Base-by-base conservation (phyloP, 1,284 basidiomycete species). In the Coriolopsis trogii region DNA sequence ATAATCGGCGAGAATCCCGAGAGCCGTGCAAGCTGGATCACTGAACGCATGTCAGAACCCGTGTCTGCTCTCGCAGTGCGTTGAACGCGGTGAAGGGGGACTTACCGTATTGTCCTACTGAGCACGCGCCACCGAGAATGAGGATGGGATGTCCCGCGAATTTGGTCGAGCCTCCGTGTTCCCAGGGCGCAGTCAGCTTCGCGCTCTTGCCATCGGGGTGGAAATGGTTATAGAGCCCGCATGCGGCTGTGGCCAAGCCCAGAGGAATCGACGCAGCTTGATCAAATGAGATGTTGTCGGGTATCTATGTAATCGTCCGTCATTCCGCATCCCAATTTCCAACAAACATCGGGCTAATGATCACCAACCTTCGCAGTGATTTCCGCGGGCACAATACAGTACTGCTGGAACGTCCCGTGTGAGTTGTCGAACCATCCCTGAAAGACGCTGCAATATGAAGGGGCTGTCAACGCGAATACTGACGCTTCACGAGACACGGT, bases 1-100 rank as follows among this genome's bases (percentile, higher is more conserved):
- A 85, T 76, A 52, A 84, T 80, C 0, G 75, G 77, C 4, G 70
- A 73, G 70, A 81, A 81, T 0, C 80, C 82, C 0, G 78, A 75
- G 24, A 78, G 58, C 55, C 70, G 77, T 4, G 79, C 79, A 13
- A 85, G 62, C 62, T 85, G 84, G 41, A 85, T 73, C 1, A 67
- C 81, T 82, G 6, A 9, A 18, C 8, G n/a, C 12, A n/a, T n/a
- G n/a, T n/a, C n/a, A n/a, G n/a, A n/a, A n/a, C n/a, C n/a, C n/a
- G n/a, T n/a, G n/a, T n/a, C n/a, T n/a, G n/a, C n/a, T n/a, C n/a
- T n/a, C n/a, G n/a, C n/a, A n/a, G n/a, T n/a, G n/a, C n/a, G n/a
- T n/a, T n/a, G n/a, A n/a, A n/a, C 10, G 23, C n/a, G 3, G 1
- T 38, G 18, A 46, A 45, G 46, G 2, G 51, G 10, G 24, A 48